Evolutionary conservation across 2,329 filamentous ascomycete genomes (phyloP).

Genomic region (Aspergillus proliferans): DNA sequence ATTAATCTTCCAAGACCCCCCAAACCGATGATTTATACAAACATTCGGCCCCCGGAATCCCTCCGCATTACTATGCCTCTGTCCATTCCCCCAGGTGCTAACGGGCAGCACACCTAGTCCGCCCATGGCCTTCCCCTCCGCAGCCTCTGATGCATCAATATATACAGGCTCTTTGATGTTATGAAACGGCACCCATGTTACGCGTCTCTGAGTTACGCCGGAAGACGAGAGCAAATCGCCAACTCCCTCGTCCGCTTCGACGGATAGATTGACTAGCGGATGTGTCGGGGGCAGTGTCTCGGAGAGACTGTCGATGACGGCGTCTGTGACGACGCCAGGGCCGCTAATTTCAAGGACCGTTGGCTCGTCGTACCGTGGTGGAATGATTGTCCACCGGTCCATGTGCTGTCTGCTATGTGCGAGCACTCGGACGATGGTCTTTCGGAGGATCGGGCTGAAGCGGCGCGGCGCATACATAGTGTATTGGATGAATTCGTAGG

Average conservation of each 20-base stretch:
- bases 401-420: conserved; percentile 25
- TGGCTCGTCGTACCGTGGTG: conserved; percentile 19
- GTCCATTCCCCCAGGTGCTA: conserved; percentile 48
- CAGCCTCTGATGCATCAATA: conserved; percentile 16
- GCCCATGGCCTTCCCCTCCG: conserved; percentile 56
- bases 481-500: conserved; percentile 31
- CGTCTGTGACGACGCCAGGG: conserved; percentile 29
- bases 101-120: conserved; percentile 85
- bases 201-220: conserved; percentile 11
- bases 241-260: conserved; percentile 15
- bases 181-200: conserved; percentile 32
- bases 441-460: conserved; percentile 28
- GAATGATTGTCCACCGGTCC: conserved; percentile 7
- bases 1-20: conserved; percentile 27
- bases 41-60: conserved; percentile 18
- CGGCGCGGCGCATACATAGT: conserved; percentile 29
- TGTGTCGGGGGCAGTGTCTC: conserved; percentile 21
- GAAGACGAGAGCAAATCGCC: conserved; percentile 13
- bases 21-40: conserved; percentile 31
- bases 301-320: conserved; percentile 25
- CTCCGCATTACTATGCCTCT: conserved; percentile 24
- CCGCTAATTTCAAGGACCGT: conserved; percentile 27
- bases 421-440: conserved; percentile 25
- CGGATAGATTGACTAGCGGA: conserved; percentile 17
- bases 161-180: conserved; percentile 19